phyloP scores from a whole-genome alignment of 495 filamentous ascomycete genomes.

The Podospora didyma region DNA sequence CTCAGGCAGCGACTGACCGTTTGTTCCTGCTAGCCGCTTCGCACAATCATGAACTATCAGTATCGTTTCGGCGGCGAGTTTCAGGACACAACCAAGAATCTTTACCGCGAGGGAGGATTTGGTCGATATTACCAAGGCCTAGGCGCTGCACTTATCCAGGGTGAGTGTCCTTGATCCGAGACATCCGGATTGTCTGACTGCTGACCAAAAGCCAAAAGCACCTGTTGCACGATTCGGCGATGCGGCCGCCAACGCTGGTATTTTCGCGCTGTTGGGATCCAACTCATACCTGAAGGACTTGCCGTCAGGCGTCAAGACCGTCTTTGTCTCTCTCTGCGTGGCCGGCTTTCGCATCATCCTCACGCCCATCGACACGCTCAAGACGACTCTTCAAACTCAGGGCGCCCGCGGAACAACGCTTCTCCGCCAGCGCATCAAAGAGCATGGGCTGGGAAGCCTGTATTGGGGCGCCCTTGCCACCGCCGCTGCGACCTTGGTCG shows the following conservation, averaged over 20 bases:
- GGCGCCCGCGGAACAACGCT: slow-evolving; percentile 23
- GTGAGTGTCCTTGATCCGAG: slow-evolving; percentile 2
- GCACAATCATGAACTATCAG: slow-evolving; percentile 38
- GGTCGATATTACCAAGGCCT: slow-evolving; percentile 30
- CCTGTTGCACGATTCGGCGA: slow-evolving; percentile 31
- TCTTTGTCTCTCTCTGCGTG: slow-evolving; percentile 31
- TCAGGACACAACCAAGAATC: slow-evolving; percentile 15
- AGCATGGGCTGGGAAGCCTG: slow-evolving; percentile 26
- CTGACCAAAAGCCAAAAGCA: slow-evolving; percentile 2
- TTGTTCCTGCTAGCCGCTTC: slow-evolving; percentile 19
- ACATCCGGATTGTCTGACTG: not conserved
- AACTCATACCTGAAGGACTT: slow-evolving; percentile 29
- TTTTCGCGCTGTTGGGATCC: slow-evolving; percentile 28
- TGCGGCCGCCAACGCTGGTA: slow-evolving; percentile 34
- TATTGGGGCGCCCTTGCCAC: slow-evolving; percentile 35
- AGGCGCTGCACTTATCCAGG: slow-evolving; percentile 31
- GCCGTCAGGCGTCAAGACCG: slow-evolving; percentile 25
- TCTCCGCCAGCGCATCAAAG: slow-evolving; percentile 31
- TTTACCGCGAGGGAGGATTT: slow-evolving; percentile 25
- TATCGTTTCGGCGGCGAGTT: slow-evolving; percentile 30
- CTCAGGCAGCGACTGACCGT: not conserved
- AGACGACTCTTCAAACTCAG: slow-evolving; percentile 32
- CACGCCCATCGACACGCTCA: slow-evolving; percentile 32
- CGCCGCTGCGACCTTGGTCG: slow-evolving; percentile 30
- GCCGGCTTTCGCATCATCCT: slow-evolving; percentile 31